Percentiles rank a stretch among this genome's conserved stretches.
These are phyloP conservation scores for Colletotrichum sp. DNA, from an alignment of 2,329 filamentous ascomycete genomes.

Conservation along the genomic window DNA sequence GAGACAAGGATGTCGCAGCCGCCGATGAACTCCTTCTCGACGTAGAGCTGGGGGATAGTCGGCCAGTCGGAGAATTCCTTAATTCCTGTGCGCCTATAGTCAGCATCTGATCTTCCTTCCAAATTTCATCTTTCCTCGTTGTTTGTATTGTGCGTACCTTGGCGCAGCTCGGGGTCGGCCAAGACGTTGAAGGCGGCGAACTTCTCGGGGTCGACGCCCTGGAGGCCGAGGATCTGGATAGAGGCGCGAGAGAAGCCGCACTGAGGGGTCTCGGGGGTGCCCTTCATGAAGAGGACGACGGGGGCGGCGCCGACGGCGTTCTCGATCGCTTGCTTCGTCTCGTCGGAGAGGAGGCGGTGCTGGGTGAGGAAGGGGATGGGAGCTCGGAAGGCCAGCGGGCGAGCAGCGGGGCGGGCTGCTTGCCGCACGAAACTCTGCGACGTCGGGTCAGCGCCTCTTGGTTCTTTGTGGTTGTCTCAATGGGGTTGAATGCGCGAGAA, in stretches of 20 bases:
- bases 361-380: slow-evolving; percentile 32
- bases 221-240: slow-evolving; percentile 92
- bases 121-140: neutral
- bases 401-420: slow-evolving; percentile 37
- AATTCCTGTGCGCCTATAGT: slow-evolving; percentile 66
- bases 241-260: slow-evolving; percentile 95
- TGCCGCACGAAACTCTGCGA: slow-evolving; percentile 41
- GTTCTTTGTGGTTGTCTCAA: neutral
- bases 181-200: slow-evolving; percentile 99
- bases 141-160: slow-evolving; percentile 59
- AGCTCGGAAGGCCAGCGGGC: slow-evolving; percentile 24
- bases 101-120: neutral
- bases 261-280: slow-evolving; percentile 92
- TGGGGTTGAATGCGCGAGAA: fast-evolving
- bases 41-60: slow-evolving; percentile 95
- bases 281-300: slow-evolving; percentile 99
- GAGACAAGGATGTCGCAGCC: slow-evolving; percentile 97
- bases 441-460: neutral
- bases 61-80: slow-evolving; percentile 99
- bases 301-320: slow-evolving; percentile 86
- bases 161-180: slow-evolving; percentile 85
- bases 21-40: slow-evolving; percentile 94
- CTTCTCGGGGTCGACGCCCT: slow-evolving; percentile 93
- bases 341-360: slow-evolving; percentile 77
- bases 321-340: slow-evolving; percentile 84